phyloP scores from a whole-genome alignment of 73 alveolate species.

The Effrenium voratum region DNA sequence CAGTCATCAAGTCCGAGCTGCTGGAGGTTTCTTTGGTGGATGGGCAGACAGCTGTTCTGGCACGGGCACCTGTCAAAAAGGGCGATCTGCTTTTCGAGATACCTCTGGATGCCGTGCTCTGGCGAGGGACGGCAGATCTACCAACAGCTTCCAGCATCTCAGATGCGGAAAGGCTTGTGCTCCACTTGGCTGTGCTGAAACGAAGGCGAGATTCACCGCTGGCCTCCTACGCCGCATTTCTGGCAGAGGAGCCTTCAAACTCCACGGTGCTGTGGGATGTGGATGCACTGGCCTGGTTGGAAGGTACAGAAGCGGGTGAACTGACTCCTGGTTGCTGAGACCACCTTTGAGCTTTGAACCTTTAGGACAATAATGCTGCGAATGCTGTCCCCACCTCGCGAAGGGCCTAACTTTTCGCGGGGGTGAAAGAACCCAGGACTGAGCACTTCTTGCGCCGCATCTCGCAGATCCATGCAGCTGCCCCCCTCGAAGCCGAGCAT shows the following conservation, averaged over 20 bases:
- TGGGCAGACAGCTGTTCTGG: neutral
- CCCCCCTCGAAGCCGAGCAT: conserved; percentile 33
- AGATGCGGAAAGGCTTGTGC: neutral
- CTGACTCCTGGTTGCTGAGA: too few relatives aligned
- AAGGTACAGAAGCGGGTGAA: conserved; percentile 56
- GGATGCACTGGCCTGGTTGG: neutral
- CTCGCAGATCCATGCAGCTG: conserved; percentile 52
- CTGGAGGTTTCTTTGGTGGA: neutral
- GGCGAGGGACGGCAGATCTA: neutral
- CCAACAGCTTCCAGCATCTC: conserved; percentile 14
- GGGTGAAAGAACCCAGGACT: too few relatives aligned
- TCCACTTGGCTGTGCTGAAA: conserved; percentile 6
- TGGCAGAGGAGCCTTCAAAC: conserved; percentile 40
- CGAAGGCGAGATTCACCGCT: neutral
- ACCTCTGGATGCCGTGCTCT: neutral
- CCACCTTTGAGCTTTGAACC: too few relatives aligned
- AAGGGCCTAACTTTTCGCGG: too few relatives aligned
- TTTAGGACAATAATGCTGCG: too few relatives aligned
- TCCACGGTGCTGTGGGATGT: conserved; percentile 46
- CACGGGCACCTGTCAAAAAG: neutral
- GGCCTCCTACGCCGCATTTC: conserved; percentile 5
- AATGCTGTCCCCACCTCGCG: too few relatives aligned
- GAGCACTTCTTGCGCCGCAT: conserved; percentile 64
- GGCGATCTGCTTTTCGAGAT: conserved; percentile 57
- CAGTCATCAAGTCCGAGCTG: neutral